phyloP scores from a whole-genome alignment of 495 filamentous ascomycete species.

The Glonium stellatum region DNA sequence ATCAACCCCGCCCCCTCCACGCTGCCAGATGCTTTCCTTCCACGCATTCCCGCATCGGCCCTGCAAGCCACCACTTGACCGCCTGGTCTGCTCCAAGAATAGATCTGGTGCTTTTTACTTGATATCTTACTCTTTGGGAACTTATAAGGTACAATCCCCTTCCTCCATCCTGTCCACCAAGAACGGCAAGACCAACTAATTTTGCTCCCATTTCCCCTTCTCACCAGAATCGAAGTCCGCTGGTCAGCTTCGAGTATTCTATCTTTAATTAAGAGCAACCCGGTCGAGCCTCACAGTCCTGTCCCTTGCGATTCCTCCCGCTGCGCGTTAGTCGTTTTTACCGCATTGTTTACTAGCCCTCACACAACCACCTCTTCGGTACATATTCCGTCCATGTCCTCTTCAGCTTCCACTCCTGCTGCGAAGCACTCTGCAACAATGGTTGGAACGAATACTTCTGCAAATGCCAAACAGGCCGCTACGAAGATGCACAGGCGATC shows the following conservation, averaged over 20 bases:
- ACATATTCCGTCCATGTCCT: constrained; percentile 30
- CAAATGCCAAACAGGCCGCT: constrained; percentile 51
- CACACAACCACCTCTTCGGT: constrained; percentile 23
- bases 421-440: constrained; percentile 36
- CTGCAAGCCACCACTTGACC: constrained; percentile 8
- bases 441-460: constrained; percentile 40
- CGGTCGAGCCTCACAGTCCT: constrained; percentile 29
- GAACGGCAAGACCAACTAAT: constrained; percentile 33
- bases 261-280: constrained; percentile 38
- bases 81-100: constrained; percentile 31
- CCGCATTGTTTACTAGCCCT: constrained; percentile 31
- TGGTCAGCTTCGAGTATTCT: constrained; percentile 34
- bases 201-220: constrained; percentile 32
- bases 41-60: background rate
- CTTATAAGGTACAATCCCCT: constrained; percentile 37
- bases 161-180: constrained; percentile 15
- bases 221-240: constrained; percentile 26
- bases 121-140: constrained; percentile 28
- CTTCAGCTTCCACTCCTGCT: constrained; percentile 25
- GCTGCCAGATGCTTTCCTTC: background rate
- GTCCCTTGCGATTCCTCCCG: constrained; percentile 32
- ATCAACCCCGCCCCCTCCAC: constrained; percentile 11
- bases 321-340: constrained; percentile 29
- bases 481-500: constrained; percentile 87
- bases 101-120: constrained; percentile 32